phyloP scores from a whole-genome alignment of 768 basidiomycete genomes.

The Lenzites betulinus region DNA sequence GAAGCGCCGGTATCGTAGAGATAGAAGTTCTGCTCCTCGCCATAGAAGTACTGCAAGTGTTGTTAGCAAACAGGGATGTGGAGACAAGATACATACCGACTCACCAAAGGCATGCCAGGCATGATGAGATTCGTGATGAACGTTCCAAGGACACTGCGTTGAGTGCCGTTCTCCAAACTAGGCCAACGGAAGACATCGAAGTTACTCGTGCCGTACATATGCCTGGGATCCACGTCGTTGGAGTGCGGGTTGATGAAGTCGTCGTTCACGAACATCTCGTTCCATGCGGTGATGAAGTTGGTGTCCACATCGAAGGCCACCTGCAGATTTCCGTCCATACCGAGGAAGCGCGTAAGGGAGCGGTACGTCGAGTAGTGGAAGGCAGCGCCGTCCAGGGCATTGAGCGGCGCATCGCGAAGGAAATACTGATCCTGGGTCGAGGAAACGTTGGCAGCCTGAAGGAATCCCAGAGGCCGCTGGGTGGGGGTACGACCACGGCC shows the following conservation, averaged over 20 bases:
- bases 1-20: slow-evolving; percentile 83
- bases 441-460: slow-evolving; percentile 68
- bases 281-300: slow-evolving; percentile 91
- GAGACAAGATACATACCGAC: slow-evolving; percentile 20
- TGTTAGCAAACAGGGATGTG: slow-evolving; percentile 6
- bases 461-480: slow-evolving; percentile 67
- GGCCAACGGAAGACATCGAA: slow-evolving; percentile 97
- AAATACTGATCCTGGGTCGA: slow-evolving; percentile 70
- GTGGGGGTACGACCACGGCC: slow-evolving; percentile 87
- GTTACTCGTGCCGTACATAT: slow-evolving; percentile 92
- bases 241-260: slow-evolving; percentile 79
- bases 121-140: slow-evolving; percentile 81
- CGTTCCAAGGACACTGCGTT: slow-evolving; percentile 71
- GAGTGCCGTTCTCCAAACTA: slow-evolving; percentile 80
- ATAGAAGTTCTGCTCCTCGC: slow-evolving; percentile 92
- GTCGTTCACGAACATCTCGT: slow-evolving; percentile 85
- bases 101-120: slow-evolving; percentile 83
- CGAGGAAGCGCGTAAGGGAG: slow-evolving; percentile 80
- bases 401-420: slow-evolving; percentile 62
- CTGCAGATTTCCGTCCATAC: slow-evolving; percentile 93
- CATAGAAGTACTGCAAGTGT: slow-evolving; percentile 69
- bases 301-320: slow-evolving; percentile 83
- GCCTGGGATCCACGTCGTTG: slow-evolving; percentile 72
- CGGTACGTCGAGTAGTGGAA: slow-evolving; percentile 97
- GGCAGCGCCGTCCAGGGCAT: slow-evolving; percentile 75